Evolutionary conservation across 2,329 filamentous ascomycete genomes (phyloP).

Genomic region (Fusarium pilosicola): DNA sequence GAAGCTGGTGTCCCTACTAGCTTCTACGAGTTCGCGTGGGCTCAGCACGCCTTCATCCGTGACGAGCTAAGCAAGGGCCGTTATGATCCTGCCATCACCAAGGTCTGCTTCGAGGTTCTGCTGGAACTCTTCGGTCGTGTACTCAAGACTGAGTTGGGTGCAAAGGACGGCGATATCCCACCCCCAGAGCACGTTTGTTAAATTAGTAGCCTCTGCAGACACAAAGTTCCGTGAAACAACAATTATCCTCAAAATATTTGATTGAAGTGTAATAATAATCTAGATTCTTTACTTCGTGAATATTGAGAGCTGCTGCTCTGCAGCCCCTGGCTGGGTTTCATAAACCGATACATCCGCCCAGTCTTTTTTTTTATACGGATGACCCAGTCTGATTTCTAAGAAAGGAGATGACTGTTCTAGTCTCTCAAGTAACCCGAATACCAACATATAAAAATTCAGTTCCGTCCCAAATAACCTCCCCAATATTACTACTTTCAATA

Average conservation of each 20-base stretch:
- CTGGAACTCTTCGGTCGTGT: constrained; percentile 84
- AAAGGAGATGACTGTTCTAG: constrained; percentile 16
- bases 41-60: constrained; percentile 93
- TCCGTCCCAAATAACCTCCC: constrained; percentile 7
- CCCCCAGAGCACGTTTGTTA: constrained; percentile 80
- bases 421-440: constrained; percentile 28
- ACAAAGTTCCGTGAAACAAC: background rate
- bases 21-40: constrained; percentile 92
- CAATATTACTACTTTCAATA: constrained; percentile 18
- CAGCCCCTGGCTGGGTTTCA: constrained; percentile 23
- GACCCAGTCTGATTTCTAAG: constrained; percentile 35
- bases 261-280: constrained; percentile 40
- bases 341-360: constrained; percentile 34
- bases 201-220: background rate
- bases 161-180: constrained; percentile 67
- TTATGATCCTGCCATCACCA: constrained; percentile 87
- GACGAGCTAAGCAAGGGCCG: constrained; percentile 94
- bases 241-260: background rate
- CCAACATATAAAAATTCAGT: constrained; percentile 26
- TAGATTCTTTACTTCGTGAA: constrained; percentile 45
- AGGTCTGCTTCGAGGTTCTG: constrained; percentile 90
- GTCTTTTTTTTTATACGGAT: constrained; percentile 21
- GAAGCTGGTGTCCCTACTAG: constrained; percentile 78
- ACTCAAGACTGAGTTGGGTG: constrained; percentile 82
- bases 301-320: constrained; percentile 28